These are phyloP conservation scores for Zymoseptoria crescenta DNA, from an alignment of 2,329 filamentous ascomycete species.

Conservation along the genomic window DNA sequence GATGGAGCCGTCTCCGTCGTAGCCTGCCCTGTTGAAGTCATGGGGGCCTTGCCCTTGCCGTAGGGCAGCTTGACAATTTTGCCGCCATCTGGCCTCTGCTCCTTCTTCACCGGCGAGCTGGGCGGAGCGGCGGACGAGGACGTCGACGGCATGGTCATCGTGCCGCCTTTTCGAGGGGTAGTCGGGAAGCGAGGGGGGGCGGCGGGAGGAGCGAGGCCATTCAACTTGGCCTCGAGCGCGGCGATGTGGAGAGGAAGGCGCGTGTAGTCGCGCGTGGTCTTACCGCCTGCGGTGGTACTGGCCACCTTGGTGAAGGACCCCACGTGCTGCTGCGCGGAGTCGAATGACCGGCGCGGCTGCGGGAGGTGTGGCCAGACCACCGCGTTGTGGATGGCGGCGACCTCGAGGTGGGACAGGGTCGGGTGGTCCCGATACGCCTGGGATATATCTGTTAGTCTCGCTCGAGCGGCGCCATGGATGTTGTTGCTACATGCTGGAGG, in stretches of 20 bases:
- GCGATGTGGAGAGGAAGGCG: neutral
- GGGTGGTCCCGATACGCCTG: neutral
- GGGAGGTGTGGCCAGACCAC: neutral
- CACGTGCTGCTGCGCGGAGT: neutral
- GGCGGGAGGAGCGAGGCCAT: neutral
- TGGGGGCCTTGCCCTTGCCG: too few species aligned
- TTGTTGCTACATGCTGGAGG: neutral
- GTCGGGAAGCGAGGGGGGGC: neutral
- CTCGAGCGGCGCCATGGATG: neutral
- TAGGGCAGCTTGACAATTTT: too few species aligned
- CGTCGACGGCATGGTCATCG: neutral
- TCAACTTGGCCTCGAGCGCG: neutral
- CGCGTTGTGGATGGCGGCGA: neutral
- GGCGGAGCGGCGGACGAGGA: neutral
- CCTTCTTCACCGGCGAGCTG: neutral
- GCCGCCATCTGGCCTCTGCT: neutral
- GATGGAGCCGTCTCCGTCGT: neutral
- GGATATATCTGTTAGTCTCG: neutral
- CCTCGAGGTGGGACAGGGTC: neutral
- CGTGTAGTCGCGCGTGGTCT: neutral
- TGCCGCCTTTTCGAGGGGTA: neutral
- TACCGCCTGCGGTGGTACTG: neutral
- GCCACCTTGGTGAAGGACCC: neutral
- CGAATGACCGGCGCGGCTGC: neutral
- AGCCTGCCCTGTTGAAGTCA: too few species aligned